Conservation (phyloP, 2,329 filamentous ascomycete species). For the Diaporthe vexans region DNA sequence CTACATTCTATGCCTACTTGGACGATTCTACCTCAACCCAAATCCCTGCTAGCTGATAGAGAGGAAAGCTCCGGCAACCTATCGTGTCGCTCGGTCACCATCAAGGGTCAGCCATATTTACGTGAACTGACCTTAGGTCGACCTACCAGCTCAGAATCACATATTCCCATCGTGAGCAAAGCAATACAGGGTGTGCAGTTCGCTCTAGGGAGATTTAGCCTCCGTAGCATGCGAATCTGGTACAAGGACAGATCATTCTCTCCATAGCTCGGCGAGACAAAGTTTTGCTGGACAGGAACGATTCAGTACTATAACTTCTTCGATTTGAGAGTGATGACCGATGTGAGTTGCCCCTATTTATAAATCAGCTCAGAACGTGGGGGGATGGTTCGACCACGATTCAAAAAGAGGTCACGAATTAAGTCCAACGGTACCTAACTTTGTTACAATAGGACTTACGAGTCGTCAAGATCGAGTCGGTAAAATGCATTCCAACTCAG, state of each 20-base stretch:
- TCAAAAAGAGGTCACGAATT: neutral
- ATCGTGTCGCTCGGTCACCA: neutral
- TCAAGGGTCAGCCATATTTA: neutral
- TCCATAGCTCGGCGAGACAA: neutral
- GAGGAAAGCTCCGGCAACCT: neutral
- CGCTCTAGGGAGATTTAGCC: neutral
- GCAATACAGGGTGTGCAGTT: neutral
- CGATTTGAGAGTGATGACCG: neutral
- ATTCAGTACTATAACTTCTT: neutral
- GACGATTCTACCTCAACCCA: neutral
- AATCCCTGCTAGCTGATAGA: neutral
- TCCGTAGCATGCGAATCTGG: neutral
- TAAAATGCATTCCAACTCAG: neutral
- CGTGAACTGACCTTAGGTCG: neutral
- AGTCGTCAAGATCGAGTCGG: neutral
- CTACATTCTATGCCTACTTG: neutral
- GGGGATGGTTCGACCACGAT: too few relatives aligned
- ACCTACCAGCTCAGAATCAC: neutral
- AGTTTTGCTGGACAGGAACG: neutral
- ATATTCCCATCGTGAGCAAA: neutral
- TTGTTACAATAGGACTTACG: neutral
- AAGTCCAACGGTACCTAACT: neutral
- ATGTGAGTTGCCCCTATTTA: neutral
- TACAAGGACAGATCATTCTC: neutral
- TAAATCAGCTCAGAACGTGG: neutral